phyloP scores from a whole-genome alignment of 805 yeast species.

The Lachancea nothofagi region DNA sequence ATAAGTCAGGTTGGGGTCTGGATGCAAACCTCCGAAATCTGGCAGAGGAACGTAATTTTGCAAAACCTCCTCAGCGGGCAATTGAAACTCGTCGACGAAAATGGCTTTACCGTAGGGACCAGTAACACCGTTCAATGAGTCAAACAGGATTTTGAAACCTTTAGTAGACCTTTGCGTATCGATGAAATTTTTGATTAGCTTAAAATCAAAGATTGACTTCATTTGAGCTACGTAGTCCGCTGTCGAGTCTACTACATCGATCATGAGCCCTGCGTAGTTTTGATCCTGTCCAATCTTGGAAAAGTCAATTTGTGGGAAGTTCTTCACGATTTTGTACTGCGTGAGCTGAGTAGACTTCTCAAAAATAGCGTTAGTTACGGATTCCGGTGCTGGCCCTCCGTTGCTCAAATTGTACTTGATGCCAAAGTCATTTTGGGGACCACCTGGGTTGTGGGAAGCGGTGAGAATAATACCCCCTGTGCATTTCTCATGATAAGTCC shows the following conservation, averaged over 20 bases:
- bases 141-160: conserved; percentile 73
- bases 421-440: conserved; percentile 86
- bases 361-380: conserved; percentile 83
- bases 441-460: conserved; percentile 98
- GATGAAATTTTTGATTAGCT: conserved; percentile 68
- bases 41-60: conserved; percentile 78
- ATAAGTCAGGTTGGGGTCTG: conserved; percentile 95
- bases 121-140: conserved; percentile 90
- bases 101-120: conserved; percentile 91
- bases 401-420: conserved; percentile 91
- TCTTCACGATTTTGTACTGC: conserved; percentile 52
- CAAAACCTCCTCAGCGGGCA: conserved; percentile 54
- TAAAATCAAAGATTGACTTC: conserved; percentile 84
- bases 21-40: conserved; percentile 96
- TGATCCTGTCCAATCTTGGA: conserved; percentile 45
- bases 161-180: conserved; percentile 41
- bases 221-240: conserved; percentile 70
- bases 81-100: conserved; percentile 77
- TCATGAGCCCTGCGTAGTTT: conserved; percentile 53
- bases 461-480: conserved; percentile 96
- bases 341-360: conserved; percentile 56
- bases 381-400: conserved; percentile 98
- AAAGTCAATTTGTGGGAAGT: conserved; percentile 63
- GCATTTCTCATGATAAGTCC: conserved; percentile 52
- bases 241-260: conserved; percentile 82